Evolutionary conservation across 768 basidiomycete genomes (phyloP), one percentile per base, ranked within the genome.

Genomic region (Clitopilus hobsonii): DNA sequence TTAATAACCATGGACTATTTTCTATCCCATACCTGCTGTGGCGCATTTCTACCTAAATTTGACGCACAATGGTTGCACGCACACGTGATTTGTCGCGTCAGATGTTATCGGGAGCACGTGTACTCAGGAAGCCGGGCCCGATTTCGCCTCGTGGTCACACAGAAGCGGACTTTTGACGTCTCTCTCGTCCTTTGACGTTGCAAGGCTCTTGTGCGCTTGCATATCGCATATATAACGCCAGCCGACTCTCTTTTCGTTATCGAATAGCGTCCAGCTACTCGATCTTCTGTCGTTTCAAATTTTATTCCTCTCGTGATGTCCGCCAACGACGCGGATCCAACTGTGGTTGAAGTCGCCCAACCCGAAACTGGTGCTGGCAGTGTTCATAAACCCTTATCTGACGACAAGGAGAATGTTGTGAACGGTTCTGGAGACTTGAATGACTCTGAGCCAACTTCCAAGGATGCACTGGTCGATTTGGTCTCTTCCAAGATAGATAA

Each of bases 151-250:
- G 41, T 45, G 41, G 5, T 11, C 41, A 45, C n/a, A 45, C 3
- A 45, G 41, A 45, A 45, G 41, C 41, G 41, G 41, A 45, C 41
- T 45, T 45, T 45, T 45, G 41, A 45, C 41, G 41, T 45, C 32
- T 36, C 32, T 45, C n/a, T 45, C 41, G 22, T 45, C 41, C 41
- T 45, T 45, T 45, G 41, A 45, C 41, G 41, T 45, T 45, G 41
- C 41, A 45, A 45, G 41, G 41, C 41, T 45, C 41, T 18, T 23
- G 41, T 20, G 41, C 41, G 22, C n/a, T 45, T 20, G 41, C 22
- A 18, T 11, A 16, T 23, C 41, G 41, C 22, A 36, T 36, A 36
- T 36, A 36, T 36, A 36, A 11, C 32, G n/a, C 32, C 3, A 11
- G n/a, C 32, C 32, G 10, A 6, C 30, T 32, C 16, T 32, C 11